These are phyloP conservation scores for Monilinia vaccinii-corymbosi DNA, from an alignment of 2,329 filamentous ascomycete genomes.

Conservation along the genomic window DNA sequence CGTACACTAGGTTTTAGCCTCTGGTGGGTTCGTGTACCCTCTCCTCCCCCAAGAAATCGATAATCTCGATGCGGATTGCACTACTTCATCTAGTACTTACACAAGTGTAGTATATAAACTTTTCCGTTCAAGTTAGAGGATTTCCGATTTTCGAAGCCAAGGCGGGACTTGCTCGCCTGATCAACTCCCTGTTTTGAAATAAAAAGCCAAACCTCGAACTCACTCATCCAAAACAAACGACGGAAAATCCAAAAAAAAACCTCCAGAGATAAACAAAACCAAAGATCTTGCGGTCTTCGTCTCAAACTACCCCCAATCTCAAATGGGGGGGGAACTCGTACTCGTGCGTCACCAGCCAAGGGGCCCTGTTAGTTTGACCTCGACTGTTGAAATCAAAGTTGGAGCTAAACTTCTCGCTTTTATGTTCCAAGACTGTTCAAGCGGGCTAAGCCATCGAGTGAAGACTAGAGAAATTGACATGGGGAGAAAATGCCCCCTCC, in stretches of 20 bases:
- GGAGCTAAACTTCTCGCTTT: background rate
- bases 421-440: background rate
- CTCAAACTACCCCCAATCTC: background rate
- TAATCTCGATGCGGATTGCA: background rate
- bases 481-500: background rate
- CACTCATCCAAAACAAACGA: no score
- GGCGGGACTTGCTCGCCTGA: background rate
- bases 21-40: background rate
- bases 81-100: background rate
- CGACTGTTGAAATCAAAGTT: background rate
- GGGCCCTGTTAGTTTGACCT: background rate
- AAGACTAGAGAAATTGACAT: background rate
- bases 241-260: no score
- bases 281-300: background rate
- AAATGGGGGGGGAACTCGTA: conserved; percentile 3
- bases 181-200: background rate
- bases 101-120: background rate
- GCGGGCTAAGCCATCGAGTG: conserved; percentile 2
- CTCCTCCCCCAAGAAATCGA: background rate
- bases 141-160: background rate
- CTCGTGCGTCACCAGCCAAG: conserved; percentile 2
- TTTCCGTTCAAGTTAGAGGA: background rate
- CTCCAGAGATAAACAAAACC: background rate
- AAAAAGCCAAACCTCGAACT: background rate
- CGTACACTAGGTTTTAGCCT: background rate